These are phyloP conservation scores for Rhodotorula diobovata DNA, from an alignment of 768 basidiomycete species.

Conservation along the genomic window DNA sequence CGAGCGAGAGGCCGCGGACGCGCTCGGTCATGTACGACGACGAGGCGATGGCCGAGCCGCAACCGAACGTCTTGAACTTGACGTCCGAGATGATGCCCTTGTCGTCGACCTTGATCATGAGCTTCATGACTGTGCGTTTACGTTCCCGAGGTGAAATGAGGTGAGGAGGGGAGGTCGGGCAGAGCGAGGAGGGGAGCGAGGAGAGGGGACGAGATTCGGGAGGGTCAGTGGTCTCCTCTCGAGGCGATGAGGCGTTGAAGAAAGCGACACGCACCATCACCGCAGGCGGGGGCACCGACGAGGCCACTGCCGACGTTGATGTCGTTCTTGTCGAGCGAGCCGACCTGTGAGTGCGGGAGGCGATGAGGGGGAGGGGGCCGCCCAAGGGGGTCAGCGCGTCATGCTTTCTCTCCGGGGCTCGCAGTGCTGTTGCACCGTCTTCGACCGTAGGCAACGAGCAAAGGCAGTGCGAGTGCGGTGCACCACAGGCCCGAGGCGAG, in stretches of 20 bases:
- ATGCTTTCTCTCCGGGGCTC: too few species aligned
- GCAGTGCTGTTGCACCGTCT: too few species aligned
- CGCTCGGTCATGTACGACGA: slow-evolving; percentile 99
- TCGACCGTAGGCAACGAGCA: too few species aligned
- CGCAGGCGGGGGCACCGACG: slow-evolving; percentile 59
- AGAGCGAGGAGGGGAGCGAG: background rate
- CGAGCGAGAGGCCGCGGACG: slow-evolving; percentile 86
- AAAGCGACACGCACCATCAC: slow-evolving; percentile 39
- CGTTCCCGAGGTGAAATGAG: background rate
- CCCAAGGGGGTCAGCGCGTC: too few species aligned
- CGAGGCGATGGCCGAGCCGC: slow-evolving; percentile 95
- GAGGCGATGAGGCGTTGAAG: background rate
- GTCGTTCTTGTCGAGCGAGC: slow-evolving; percentile 88
- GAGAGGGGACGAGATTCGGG: background rate
- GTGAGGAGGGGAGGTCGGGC: slow-evolving; percentile 1
- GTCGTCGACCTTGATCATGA: slow-evolving; percentile 95
- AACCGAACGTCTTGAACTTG: slow-evolving; percentile 99
- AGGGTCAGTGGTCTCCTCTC: background rate
- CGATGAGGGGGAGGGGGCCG: slow-evolving; percentile 49
- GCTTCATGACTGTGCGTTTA: slow-evolving; percentile 80
- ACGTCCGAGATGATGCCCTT: slow-evolving; percentile 93
- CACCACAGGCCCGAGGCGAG: background rate
- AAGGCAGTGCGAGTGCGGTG: too few species aligned
- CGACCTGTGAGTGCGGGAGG: slow-evolving; percentile 61
- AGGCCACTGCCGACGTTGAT: slow-evolving; percentile 91